Percentiles rank a stretch among this genome's conserved stretches.
Evolutionary conservation across 2,329 filamentous ascomycete species (phyloP).

Genomic region (Botrytis aclada): DNA sequence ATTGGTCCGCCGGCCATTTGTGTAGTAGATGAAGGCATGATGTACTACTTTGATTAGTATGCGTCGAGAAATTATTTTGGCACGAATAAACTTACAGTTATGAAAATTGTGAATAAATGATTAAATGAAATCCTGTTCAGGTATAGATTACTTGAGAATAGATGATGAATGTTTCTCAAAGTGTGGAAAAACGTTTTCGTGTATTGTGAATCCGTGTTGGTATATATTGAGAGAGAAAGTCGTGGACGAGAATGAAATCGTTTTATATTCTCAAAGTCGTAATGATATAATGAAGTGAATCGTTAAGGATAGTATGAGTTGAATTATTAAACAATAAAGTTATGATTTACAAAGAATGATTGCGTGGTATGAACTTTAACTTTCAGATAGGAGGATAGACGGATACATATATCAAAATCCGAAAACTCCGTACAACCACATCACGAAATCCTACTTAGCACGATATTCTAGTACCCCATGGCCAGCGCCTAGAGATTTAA

Average conservation of each 20-base stretch:
- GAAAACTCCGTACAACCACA: not conserved
- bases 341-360: not conserved
- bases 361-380: not conserved
- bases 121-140: not conserved
- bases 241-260: not conserved
- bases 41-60: not conserved
- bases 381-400: not conserved
- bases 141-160: not conserved
- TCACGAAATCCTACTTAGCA: not conserved
- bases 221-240: not conserved
- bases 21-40: constrained; percentile 2
- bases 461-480: not conserved
- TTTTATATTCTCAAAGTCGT: not conserved
- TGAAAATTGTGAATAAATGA: not conserved
- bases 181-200: not conserved
- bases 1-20: constrained; percentile 14
- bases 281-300: not conserved
- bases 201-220: not conserved
- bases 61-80: not conserved
- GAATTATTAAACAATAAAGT: constrained; percentile 5
- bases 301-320: constrained; percentile 5
- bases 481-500: constrained; percentile 6
- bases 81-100: not conserved
- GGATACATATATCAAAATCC: constrained; percentile 12
- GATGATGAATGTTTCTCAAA: not conserved